Evolutionary conservation across 768 basidiomycete genomes (phyloP), one percentile per base, ranked within the genome.

Genomic region (Russula foetens): DNA sequence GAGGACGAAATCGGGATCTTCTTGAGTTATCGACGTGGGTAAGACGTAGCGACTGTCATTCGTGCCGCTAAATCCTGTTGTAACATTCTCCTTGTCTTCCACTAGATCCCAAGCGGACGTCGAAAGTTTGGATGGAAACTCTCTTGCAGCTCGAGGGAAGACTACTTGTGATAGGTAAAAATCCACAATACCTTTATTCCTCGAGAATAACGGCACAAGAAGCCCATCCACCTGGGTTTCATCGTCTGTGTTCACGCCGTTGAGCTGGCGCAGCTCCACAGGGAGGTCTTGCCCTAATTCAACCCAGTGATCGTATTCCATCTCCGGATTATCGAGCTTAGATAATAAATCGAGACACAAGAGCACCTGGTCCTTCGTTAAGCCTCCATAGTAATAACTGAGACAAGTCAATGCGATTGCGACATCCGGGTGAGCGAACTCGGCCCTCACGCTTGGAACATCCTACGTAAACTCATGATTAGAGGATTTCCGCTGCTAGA

Each of bases 31-130:
- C 2, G 74, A 68, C 0, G 69, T 60, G 0, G 76, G 76, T 15
- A 77, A 56, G 15, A 74, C 62, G 62, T 70, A 65, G 15, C 69
- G 71, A 31, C 75, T 74, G 59, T 83, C 82, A 51, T 83, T 83
- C 1, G 82, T 83, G 9, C 81, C 82, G 51, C 80, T 82, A 62
- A 83, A 83, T 3, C 79, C 80, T 0, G 80, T 81, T 1, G 72
- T 79, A 17, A 73, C 26, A 21, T 72, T 62, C 11, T 33, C 28
- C 48, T 72, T 78, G 2, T 56, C 59, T 53, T 77, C 76, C 0
- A 77, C 80, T 39, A 83, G 67, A 70, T 83, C 82, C 82, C 81
- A 83, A 0, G 75, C 75, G 1, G 77, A 79, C 12, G 81, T 77
- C 4, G 76, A 63, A n/a, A 83, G 69, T 63, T 79, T 82, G 14